Evolutionary conservation across 1,284 basidiomycete genomes (phyloP).

Genomic region (Bjerkandera adusta): DNA sequence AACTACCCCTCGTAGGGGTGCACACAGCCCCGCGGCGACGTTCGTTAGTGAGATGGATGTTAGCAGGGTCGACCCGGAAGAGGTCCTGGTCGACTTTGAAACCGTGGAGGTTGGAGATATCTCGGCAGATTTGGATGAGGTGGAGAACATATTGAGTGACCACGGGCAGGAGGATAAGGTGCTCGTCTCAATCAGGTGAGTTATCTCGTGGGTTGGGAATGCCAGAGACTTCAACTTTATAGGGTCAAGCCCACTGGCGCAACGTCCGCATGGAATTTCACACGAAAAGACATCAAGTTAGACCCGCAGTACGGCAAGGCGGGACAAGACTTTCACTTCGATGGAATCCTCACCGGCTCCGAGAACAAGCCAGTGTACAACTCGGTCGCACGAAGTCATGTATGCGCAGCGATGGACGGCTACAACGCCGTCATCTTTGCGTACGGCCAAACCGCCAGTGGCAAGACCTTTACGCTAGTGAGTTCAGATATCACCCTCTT

Average conservation of each 20-base stretch:
- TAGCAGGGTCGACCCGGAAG: conserved; percentile 73
- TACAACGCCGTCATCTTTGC: conserved; percentile 96
- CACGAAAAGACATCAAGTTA: conserved; percentile 52
- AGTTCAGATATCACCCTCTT: conserved; percentile 18
- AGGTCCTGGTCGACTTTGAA: conserved; percentile 69
- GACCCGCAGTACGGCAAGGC: conserved; percentile 47
- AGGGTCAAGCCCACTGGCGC: conserved; percentile 70
- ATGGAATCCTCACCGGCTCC: conserved; percentile 78
- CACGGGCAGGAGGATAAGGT: conserved; percentile 80
- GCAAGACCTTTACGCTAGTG: conserved; percentile 91
- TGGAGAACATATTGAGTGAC: conserved; percentile 38
- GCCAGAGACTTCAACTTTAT: conserved; percentile 1
- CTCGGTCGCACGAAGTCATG: conserved; percentile 82
- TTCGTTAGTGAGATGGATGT: conserved; percentile 69
- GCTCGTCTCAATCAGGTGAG: conserved; percentile 82
- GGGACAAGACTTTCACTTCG: conserved; percentile 62
- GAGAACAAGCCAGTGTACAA: conserved; percentile 87
- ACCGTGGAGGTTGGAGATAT: conserved; percentile 67
- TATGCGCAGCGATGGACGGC: conserved; percentile 92
- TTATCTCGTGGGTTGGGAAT: background rate
- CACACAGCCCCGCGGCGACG: conserved; percentile 46
- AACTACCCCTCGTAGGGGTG: conserved; percentile 35
- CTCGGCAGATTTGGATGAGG: conserved; percentile 62
- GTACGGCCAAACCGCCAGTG: conserved; percentile 88
- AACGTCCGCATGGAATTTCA: conserved; percentile 55